These are phyloP conservation scores for Mycothermus thermophilus DNA, from an alignment of 495 filamentous ascomycete genomes.

Conservation along the genomic window DNA sequence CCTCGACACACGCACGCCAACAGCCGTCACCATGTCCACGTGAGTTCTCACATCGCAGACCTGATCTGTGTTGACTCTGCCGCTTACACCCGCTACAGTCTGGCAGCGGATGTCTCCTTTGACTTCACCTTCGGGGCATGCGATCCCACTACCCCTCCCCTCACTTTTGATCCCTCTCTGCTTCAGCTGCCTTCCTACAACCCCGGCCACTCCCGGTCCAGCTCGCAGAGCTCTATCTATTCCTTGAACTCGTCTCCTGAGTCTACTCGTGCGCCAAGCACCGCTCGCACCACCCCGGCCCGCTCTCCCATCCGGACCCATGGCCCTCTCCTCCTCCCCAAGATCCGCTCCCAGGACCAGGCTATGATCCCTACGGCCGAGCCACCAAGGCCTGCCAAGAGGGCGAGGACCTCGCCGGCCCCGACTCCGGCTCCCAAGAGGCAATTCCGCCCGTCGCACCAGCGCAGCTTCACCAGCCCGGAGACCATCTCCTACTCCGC, in stretches of 20 bases:
- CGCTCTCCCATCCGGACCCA: conserved; percentile 63
- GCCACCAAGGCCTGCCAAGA: conserved; percentile 24
- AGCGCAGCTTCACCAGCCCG: conserved; percentile 55
- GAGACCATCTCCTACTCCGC: conserved; percentile 43
- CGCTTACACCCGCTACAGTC: too few relatives aligned
- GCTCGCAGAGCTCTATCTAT: conserved; percentile 40
- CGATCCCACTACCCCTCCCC: conserved; percentile 36
- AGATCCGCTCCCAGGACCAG: conserved; percentile 77
- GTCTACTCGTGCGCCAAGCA: conserved; percentile 37
- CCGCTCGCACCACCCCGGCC: conserved; percentile 56
- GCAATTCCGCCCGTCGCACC: conserved; percentile 35
- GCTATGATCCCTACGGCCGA: conserved; percentile 32
- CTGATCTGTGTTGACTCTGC: background rate
- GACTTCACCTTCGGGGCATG: conserved; percentile 38
- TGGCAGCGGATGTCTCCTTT: conserved; percentile 38
- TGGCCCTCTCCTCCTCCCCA: conserved; percentile 72
- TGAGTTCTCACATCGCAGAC: conserved; percentile 18
- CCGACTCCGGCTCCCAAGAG: conserved; percentile 16
- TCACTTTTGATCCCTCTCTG: conserved; percentile 40
- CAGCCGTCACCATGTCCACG: conserved; percentile 37
- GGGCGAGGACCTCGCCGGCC: conserved; percentile 24
- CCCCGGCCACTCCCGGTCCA: conserved; percentile 34
- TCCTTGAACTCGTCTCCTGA: conserved; percentile 64
- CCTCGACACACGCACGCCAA: conserved; percentile 18
- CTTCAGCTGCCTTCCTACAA: conserved; percentile 36